Evolutionary conservation across 2,329 filamentous ascomycete genomes (phyloP).

Genomic region (Coleophoma crateriformis): DNA sequence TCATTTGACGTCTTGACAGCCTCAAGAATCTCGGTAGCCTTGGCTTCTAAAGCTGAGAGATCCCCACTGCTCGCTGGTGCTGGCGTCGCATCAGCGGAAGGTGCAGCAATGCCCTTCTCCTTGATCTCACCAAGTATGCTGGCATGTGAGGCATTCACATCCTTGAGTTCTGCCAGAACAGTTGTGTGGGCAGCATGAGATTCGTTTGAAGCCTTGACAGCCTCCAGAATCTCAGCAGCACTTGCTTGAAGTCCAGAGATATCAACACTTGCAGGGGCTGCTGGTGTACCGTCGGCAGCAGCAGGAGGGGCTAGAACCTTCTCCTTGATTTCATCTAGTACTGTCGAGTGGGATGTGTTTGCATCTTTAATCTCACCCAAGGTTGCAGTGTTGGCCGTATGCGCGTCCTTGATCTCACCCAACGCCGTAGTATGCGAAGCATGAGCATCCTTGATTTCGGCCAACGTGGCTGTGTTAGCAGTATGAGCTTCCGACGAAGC

Average conservation of each 20-base stretch:
- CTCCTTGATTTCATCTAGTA: conserved; percentile 1
- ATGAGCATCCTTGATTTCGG: neutral
- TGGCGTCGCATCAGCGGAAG: neutral
- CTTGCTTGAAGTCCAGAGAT: neutral
- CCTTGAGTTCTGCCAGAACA: neutral
- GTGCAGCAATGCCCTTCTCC: neutral
- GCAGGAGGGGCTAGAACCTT: neutral
- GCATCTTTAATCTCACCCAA: neutral
- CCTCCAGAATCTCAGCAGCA: conserved; percentile 1
- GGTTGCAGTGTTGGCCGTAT: conserved; percentile 4
- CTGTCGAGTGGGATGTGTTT: neutral
- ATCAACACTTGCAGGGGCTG: neutral
- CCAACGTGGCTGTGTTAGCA: neutral
- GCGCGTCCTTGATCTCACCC: conserved; percentile 5
- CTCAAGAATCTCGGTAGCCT: neutral
- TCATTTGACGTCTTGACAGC: conserved; percentile 2
- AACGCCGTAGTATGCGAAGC: neutral
- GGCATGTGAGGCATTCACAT: neutral
- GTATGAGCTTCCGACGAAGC: neutral
- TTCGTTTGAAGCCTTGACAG: conserved; percentile 2
- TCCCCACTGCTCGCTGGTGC: neutral
- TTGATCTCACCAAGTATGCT: neutral
- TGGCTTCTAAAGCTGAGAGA: neutral
- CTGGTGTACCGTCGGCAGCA: neutral
- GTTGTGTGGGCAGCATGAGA: neutral